These are phyloP conservation scores for Periglandula ipomoeae DNA, from an alignment of 2,329 filamentous ascomycete species.

Conservation along the genomic window DNA sequence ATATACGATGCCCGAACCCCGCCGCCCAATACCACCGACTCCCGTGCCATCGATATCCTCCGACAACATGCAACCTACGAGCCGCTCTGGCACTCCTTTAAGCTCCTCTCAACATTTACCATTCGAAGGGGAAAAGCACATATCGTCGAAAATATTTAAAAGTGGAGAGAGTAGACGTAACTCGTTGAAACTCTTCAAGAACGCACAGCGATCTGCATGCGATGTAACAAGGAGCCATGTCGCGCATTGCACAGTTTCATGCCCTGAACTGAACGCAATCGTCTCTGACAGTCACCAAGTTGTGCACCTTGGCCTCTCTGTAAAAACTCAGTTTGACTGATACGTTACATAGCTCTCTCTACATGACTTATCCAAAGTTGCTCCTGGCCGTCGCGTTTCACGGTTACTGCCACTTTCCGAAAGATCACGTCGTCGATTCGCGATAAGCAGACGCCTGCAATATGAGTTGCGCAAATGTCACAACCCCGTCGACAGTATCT, in stretches of 20 bases:
- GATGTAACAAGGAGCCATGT: neutral
- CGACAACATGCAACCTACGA: neutral
- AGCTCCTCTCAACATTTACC: neutral
- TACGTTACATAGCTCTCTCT: neutral
- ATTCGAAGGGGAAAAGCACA: neutral
- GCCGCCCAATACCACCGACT: neutral
- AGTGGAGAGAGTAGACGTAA: neutral
- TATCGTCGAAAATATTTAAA: neutral
- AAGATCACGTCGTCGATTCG: constrained; percentile 1
- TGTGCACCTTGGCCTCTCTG: neutral
- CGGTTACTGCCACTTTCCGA: constrained; percentile 3
- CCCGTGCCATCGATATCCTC: neutral
- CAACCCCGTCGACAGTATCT: constrained; percentile 1
- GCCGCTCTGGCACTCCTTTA: neutral
- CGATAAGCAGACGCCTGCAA: neutral
- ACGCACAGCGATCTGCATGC: neutral
- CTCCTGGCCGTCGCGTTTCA: constrained; percentile 1
- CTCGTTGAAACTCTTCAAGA: neutral
- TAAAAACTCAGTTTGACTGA: neutral
- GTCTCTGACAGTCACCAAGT: constrained; percentile 2
- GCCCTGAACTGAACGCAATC: constrained; percentile 6
- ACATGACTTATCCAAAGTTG: neutral
- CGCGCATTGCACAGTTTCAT: constrained; percentile 6
- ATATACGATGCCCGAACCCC: neutral
- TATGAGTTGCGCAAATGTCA: constrained; percentile 6